Percentiles rank a stretch among this genome's conserved stretches.
Evolutionary conservation across 2,329 filamentous ascomycete genomes (phyloP).

Genomic region (Claviceps arundinis): DNA sequence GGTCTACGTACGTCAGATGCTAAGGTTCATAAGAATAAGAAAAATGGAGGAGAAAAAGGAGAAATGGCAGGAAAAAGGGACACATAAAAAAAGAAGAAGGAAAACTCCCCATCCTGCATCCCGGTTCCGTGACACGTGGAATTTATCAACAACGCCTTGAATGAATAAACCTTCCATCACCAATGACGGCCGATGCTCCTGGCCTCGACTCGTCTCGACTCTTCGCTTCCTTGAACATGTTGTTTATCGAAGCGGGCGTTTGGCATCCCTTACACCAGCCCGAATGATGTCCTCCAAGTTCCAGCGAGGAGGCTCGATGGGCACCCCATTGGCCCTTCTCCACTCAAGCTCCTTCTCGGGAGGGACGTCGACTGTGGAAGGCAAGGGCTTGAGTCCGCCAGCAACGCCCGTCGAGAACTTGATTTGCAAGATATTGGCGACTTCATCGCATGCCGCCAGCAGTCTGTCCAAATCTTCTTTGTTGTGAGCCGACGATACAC

Average conservation of each 20-base stretch:
- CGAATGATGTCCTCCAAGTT: constrained; percentile 68
- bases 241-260: constrained; percentile 53
- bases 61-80: neutral
- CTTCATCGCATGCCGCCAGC: constrained; percentile 78
- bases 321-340: constrained; percentile 47
- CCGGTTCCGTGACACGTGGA: neutral
- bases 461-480: constrained; percentile 95
- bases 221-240: constrained; percentile 5
- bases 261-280: constrained; percentile 61
- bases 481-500: constrained; percentile 88
- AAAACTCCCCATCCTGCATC: constrained; percentile 8
- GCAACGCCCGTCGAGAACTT: constrained; percentile 96
- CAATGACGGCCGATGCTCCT: neutral
- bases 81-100: neutral
- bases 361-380: constrained; percentile 54
- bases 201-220: neutral
- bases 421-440: constrained; percentile 81
- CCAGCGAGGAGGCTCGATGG: constrained; percentile 71
- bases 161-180: neutral
- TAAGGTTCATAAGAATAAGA: constrained; percentile 2
- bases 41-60: constrained; percentile 2
- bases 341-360: constrained; percentile 61
- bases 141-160: neutral
- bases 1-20: constrained; percentile 9
- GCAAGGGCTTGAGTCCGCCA: constrained; percentile 67